Conservation (phyloP, 768 basidiomycete genomes). For the Hypsizygus marmoreus region DNA sequence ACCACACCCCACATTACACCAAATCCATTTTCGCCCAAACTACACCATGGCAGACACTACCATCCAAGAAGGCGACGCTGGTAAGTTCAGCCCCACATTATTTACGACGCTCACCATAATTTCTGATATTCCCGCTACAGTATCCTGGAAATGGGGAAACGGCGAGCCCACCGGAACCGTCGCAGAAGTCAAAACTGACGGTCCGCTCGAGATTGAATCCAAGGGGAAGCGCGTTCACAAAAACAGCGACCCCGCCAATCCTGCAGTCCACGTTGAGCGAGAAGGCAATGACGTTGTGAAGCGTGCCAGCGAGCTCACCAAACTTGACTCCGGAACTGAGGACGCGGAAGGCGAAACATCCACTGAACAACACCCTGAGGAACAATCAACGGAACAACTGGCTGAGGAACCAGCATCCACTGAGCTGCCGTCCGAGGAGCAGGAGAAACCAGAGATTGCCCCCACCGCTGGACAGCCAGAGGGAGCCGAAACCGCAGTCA, state of each 20-base stretch:
- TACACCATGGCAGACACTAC: conserved; percentile 22
- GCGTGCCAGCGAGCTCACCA: conserved; percentile 28
- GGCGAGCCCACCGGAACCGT: conserved; percentile 24
- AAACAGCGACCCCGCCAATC: conserved; percentile 27
- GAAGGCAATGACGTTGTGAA: conserved; percentile 31
- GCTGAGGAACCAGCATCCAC: not conserved
- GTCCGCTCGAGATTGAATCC: conserved; percentile 27
- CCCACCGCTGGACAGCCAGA: too few species aligned
- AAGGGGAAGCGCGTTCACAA: conserved; percentile 29
- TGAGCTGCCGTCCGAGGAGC: too few species aligned
- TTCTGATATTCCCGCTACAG: conserved; percentile 3
- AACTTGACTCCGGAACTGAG: conserved; percentile 9
- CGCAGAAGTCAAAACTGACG: conserved; percentile 24
- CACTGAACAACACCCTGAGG: not conserved
- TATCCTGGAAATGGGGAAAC: conserved; percentile 29
- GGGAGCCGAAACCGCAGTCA: too few species aligned
- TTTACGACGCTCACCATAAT: not conserved
- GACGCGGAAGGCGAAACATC: not conserved
- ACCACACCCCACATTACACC: too few species aligned
- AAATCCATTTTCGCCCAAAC: not conserved
- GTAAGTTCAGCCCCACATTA: conserved; percentile 9
- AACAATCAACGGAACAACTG: not conserved
- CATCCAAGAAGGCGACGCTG: conserved; percentile 29
- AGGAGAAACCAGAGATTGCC: too few species aligned
- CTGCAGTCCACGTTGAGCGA: conserved; percentile 28